These are phyloP conservation scores for Verbascum thapsus DNA, from an alignment of 257 asterid species.

Conservation along the genomic window DNA sequence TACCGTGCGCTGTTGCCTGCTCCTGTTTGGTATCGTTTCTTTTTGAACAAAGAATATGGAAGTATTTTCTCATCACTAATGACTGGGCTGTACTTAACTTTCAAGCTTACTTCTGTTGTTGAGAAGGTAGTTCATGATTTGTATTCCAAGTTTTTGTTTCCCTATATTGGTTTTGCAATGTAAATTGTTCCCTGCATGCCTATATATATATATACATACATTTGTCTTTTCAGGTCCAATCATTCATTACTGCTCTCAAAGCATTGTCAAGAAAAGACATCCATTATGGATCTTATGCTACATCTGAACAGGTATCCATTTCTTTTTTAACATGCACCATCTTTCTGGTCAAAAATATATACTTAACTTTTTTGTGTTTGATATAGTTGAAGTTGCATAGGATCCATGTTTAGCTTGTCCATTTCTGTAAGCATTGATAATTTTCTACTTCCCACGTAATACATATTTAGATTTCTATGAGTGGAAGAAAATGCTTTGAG, in stretches of 20 bases:
- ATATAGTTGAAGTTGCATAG: constrained; percentile 14
- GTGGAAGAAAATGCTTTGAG: not conserved
- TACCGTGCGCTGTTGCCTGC: constrained; percentile 90
- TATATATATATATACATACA: not conserved
- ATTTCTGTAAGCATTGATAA: too few species aligned
- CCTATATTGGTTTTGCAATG: constrained; percentile 5
- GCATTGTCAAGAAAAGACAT: constrained; percentile 73
- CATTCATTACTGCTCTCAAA: constrained; percentile 63
- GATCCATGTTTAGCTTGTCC: not conserved
- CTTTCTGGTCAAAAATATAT: constrained; percentile 5
- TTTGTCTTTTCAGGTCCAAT: constrained; percentile 59
- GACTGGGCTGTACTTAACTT: constrained; percentile 85
- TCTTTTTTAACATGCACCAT: constrained; percentile 5
- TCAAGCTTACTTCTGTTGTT: constrained; percentile 88
- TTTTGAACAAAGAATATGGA: constrained; percentile 89
- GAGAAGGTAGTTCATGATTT: constrained; percentile 65
- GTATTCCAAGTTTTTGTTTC: constrained; percentile 17
- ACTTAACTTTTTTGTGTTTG: constrained; percentile 13
- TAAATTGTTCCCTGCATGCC: constrained; percentile 1
- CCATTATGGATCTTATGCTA: constrained; percentile 85
- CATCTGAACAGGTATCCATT: constrained; percentile 72
- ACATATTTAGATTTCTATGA: not conserved
- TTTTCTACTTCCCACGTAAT: too few species aligned
- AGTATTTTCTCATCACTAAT: constrained; percentile 84
- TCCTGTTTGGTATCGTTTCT: constrained; percentile 95